A percentile compares a stretch with the other conserved stretches of the same genome.
These are phyloP conservation scores for Lagenaria siceraria DNA, from an alignment of 306 rosid species.

Conservation along the genomic window DNA sequence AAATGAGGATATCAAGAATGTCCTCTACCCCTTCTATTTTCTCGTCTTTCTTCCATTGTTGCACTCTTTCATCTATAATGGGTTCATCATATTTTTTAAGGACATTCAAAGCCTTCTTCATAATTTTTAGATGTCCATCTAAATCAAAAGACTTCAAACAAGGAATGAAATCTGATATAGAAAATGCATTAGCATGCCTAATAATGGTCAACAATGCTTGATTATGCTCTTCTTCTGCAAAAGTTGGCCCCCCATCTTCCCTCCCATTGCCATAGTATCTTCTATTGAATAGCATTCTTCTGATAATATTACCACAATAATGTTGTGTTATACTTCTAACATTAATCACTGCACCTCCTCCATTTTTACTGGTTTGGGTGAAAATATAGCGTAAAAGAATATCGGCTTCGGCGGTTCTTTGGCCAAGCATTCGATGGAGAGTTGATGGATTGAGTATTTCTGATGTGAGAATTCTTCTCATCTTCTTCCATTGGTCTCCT, in stretches of 20 bases:
- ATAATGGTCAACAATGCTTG: background rate
- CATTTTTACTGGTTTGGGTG: background rate
- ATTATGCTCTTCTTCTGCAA: background rate
- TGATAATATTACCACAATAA: background rate
- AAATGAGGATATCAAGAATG: conserved; percentile 31
- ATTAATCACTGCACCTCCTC: background rate
- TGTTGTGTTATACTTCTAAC: background rate
- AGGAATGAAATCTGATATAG: background rate
- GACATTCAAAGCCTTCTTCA: conserved; percentile 7
- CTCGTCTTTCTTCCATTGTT: conserved; percentile 16
- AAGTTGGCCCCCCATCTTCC: conserved; percentile 14
- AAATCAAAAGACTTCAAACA: background rate
- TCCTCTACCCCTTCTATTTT: conserved; percentile 19
- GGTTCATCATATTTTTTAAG: background rate
- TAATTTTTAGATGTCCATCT: background rate
- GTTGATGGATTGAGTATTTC: conserved; percentile 7
- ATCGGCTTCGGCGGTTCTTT: conserved; percentile 7
- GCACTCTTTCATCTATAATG: background rate
- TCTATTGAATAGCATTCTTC: background rate
- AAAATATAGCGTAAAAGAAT: background rate
- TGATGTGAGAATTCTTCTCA: background rate
- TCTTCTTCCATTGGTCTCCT: conserved; percentile 16
- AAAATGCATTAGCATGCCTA: background rate
- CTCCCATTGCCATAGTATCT: conserved; percentile 26
- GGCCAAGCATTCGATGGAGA: background rate